These are phyloP conservation scores for Crithidia thermophila DNA, from an alignment of 208 protist genomes.

Conservation along the genomic window DNA sequence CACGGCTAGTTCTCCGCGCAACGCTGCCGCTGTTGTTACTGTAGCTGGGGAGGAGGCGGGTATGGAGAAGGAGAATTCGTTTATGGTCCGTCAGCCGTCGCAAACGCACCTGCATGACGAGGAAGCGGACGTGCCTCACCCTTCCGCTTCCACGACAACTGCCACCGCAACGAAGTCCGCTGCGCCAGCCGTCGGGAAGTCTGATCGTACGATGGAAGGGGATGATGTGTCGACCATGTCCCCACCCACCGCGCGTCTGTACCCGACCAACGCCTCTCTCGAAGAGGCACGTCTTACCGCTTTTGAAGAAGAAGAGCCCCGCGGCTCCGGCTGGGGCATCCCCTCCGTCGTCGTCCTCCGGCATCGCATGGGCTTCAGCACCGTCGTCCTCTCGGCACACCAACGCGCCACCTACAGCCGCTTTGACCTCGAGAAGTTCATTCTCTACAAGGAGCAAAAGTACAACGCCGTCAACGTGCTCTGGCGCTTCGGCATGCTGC, in stretches of 20 bases:
- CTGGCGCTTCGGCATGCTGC: constrained; percentile 48
- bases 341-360: constrained; percentile 41
- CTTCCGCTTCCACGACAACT: too few relatives aligned
- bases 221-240: too few relatives aligned
- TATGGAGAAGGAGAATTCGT: background rate
- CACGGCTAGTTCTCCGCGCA: too few relatives aligned
- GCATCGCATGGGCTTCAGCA: constrained; percentile 61
- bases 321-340: background rate
- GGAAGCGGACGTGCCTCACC: background rate
- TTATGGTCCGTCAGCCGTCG: background rate
- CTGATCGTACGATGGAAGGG: too few relatives aligned
- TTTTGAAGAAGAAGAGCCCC: constrained; percentile 15
- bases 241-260: background rate
- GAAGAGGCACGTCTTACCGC: background rate
- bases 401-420: constrained; percentile 40
- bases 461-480: constrained; percentile 75
- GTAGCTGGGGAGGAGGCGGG: too few relatives aligned
- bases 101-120: background rate
- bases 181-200: too few relatives aligned
- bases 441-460: constrained; percentile 85
- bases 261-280: background rate
- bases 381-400: constrained; percentile 30
- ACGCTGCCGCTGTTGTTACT: too few relatives aligned
- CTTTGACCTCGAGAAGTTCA: constrained; percentile 44
- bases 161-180: too few relatives aligned